These are phyloP conservation scores for Sphaerobolus stellatus DNA, from an alignment of 1,284 basidiomycete genomes.

Conservation along the genomic window DNA sequence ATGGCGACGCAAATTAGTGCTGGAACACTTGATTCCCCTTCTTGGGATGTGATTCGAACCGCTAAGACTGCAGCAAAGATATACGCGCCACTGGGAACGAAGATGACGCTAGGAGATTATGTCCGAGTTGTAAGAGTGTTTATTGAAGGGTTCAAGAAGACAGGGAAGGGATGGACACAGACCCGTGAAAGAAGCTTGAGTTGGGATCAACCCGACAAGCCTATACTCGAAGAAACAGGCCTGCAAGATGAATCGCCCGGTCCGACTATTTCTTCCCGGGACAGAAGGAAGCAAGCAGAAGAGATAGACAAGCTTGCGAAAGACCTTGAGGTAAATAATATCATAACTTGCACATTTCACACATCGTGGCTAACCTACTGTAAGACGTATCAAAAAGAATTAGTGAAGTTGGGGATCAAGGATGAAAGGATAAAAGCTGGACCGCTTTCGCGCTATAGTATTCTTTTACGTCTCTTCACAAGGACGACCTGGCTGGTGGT, in stretches of 20 bases:
- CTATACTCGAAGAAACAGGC: neutral
- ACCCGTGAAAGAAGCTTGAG: conserved; percentile 7
- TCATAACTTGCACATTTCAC: conserved; percentile 3
- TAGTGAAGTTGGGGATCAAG: conserved; percentile 66
- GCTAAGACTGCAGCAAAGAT: conserved; percentile 75
- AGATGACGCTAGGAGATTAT: conserved; percentile 77
- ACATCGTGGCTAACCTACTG: conserved; percentile 5
- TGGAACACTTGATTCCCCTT: conserved; percentile 78
- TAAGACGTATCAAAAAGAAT: conserved; percentile 71
- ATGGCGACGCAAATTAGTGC: conserved; percentile 69
- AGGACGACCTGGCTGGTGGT: conserved; percentile 63
- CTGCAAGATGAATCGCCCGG: conserved; percentile 1
- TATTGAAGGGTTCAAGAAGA: conserved; percentile 68
- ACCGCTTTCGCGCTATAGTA: conserved; percentile 53
- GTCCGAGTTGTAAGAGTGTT: conserved; percentile 73
- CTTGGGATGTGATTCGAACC: conserved; percentile 73
- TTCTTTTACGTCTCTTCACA: conserved; percentile 63
- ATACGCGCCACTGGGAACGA: conserved; percentile 80
- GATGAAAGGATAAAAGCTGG: conserved; percentile 72
- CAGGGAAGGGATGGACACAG: conserved; percentile 24
- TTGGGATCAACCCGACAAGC: conserved; percentile 10
- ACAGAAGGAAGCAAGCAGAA: conserved; percentile 24
- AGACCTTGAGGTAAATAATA: conserved; percentile 58
- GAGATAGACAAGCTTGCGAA: conserved; percentile 43
- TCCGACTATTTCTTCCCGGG: too few species aligned